These are phyloP conservation scores for Colletotrichum viniferum DNA, from an alignment of 2,329 filamentous ascomycete species.

Conservation along the genomic window DNA sequence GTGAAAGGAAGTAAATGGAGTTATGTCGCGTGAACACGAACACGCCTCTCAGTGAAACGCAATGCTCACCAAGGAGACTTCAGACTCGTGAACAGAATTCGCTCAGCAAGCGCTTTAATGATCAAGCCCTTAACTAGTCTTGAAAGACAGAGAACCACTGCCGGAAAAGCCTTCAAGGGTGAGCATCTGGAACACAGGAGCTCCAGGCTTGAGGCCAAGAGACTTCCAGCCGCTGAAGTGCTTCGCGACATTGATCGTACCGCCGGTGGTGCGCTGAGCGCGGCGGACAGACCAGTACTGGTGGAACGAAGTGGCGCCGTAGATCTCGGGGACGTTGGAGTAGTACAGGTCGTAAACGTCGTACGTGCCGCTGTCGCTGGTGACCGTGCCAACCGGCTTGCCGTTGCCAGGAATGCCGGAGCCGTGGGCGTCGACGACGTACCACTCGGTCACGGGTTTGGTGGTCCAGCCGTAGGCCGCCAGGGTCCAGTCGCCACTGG, in stretches of 20 bases:
- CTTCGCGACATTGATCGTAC: neutral
- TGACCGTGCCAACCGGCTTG: neutral
- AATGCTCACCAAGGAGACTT: neutral
- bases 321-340: neutral
- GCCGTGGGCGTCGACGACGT: neutral
- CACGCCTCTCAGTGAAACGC: neutral
- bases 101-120: neutral
- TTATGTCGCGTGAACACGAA: neutral
- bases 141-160: neutral
- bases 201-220: neutral
- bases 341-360: neutral
- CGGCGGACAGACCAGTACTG: neutral
- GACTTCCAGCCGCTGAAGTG: neutral
- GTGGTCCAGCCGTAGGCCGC: neutral
- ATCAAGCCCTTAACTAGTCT: neutral
- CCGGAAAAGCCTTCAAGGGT: neutral
- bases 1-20: neutral
- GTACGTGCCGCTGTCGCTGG: neutral
- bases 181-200: neutral
- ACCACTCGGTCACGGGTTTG: neutral
- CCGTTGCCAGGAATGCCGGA: neutral
- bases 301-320: neutral
- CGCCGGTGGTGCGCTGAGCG: neutral
- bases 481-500: neutral
- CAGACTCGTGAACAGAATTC: neutral